These are phyloP conservation scores for Rehmannia glutinosa DNA, from an alignment of 257 asterid species.

Conservation along the genomic window DNA sequence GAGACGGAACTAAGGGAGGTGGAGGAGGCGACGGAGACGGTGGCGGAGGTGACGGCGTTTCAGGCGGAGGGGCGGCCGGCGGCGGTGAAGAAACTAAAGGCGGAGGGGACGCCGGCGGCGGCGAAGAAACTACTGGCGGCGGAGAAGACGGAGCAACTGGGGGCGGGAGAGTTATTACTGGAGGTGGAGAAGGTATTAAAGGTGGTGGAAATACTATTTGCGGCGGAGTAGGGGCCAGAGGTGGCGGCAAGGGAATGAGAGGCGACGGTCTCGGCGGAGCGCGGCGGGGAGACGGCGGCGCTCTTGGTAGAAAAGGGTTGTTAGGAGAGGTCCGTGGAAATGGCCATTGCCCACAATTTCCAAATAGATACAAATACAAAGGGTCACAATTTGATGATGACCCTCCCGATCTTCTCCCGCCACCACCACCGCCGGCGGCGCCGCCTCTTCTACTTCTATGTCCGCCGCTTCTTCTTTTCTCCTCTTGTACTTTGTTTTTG, in stretches of 20 bases:
- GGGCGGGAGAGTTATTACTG: slow-evolving; percentile 22
- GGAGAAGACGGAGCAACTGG: slow-evolving; percentile 27
- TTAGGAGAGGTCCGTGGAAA: slow-evolving; percentile 29
- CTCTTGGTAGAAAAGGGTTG: slow-evolving; percentile 39
- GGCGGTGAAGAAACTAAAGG: slow-evolving; percentile 1
- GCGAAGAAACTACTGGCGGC: slow-evolving; percentile 19
- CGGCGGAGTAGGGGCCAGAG: slow-evolving; percentile 29
- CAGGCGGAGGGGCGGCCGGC: slow-evolving; percentile 7
- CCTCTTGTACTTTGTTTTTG: slow-evolving; percentile 16
- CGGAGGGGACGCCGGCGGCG: slow-evolving; percentile 31
- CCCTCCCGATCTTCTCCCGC: slow-evolving; percentile 25
- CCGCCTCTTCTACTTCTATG: slow-evolving; percentile 7
- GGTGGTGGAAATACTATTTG: slow-evolving; percentile 28
- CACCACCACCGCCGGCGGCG: slow-evolving; percentile 15
- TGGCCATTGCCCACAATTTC: slow-evolving; percentile 51
- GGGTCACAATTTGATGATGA: slow-evolving; percentile 46
- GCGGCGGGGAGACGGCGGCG: slow-evolving; percentile 32
- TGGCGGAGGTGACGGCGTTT: slow-evolving; percentile 4
- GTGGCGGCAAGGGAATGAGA: slow-evolving; percentile 28
- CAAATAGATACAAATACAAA: slow-evolving; percentile 33
- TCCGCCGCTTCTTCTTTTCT: slow-evolving; percentile 23
- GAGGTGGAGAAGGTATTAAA: slow-evolving; percentile 24
- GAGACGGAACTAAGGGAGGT: slow-evolving; percentile 30
- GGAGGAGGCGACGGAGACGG: slow-evolving; percentile 20
- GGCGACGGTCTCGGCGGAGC: slow-evolving; percentile 31